Evolutionary conservation across 176 grass and related monocot genomes (phyloP), one percentile per base, ranked within the genome.

Genomic region (Eragrostis curvula): DNA sequence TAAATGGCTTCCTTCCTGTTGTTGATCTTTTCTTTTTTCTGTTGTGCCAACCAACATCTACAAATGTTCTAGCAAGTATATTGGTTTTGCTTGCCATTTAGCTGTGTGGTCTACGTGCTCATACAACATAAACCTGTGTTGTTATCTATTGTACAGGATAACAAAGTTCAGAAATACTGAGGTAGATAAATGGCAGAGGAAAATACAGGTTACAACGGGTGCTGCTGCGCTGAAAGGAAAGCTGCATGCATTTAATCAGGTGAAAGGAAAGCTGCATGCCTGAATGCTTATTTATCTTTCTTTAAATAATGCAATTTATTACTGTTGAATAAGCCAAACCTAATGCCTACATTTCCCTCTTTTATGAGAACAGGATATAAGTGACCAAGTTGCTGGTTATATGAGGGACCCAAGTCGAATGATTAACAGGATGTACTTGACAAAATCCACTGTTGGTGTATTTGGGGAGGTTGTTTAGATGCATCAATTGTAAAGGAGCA

Each of bases 351-450:
- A 32, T 47, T 87, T 51, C 56, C 74, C 40, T 67, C 17, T 72
- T 81, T 48, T 89, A 29, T 32, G 69, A 72, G 29, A 70, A 70
- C 84, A 95, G 96, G 88, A 93, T 53, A 91, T 95, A 78, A 98
- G 90, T 84, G 88, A 95, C 45, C 92, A 95, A 91, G 92, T 98
- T 78, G 68, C 84, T 85, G 74, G 88, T 71, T 91, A 91, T 66
- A 98, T 98, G 92, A 98, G 96, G 85, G 96, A 95, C 73, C 96
- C 96, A 78, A 98, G 84, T 82, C 89, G 88, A 66, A 95, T 95
- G 92, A 88, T 98, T 88, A 90, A 85, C 68, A 86, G 92, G 79
- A 98, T 98, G 92, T 84, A 95, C 47, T 84, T 93, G 80, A 79
- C 56, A 27, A 88, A 78, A 47, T 87, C 71, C 73, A 82, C 85